Evolutionary conservation across 352 stramenopile species (phyloP).

Genomic region (Pythium rishiriense): DNA sequence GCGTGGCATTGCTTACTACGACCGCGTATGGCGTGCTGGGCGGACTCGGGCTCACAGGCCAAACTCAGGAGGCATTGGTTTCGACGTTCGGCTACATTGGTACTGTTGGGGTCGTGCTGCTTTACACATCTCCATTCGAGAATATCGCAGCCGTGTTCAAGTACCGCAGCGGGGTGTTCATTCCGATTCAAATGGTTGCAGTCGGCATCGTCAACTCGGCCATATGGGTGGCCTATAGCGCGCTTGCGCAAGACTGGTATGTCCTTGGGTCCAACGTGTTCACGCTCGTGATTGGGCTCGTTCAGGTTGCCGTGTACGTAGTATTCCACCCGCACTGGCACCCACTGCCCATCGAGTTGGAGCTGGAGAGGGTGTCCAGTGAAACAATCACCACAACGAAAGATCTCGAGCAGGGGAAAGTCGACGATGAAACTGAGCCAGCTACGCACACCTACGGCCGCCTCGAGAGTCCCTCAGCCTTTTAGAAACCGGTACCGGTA

Average conservation of each 20-base stretch:
- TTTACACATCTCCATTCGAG: slow-evolving; percentile 59
- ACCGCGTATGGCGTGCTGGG: slow-evolving; percentile 2
- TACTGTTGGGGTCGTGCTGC: slow-evolving; percentile 38
- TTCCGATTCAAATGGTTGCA: slow-evolving; percentile 54
- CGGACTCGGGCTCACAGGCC: too few relatives aligned
- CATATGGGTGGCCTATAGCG: slow-evolving; percentile 35
- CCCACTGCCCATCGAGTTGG: not conserved
- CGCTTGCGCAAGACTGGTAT: slow-evolving; percentile 30
- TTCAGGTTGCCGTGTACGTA: slow-evolving; percentile 39
- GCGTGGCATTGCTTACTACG: not conserved
- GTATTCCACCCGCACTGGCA: slow-evolving; percentile 44
- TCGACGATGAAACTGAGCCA: not conserved
- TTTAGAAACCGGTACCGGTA: not conserved
- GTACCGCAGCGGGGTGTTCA: slow-evolving; percentile 43
- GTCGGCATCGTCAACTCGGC: slow-evolving; percentile 45
- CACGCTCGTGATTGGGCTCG: slow-evolving; percentile 33
- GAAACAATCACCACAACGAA: not conserved
- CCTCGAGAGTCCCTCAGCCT: not conserved
- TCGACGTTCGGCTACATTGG: slow-evolving; percentile 35
- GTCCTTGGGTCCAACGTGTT: slow-evolving; percentile 46
- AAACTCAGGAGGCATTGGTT: too few relatives aligned
- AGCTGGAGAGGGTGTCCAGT: not conserved
- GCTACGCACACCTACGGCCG: not conserved
- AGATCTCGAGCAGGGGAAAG: not conserved
- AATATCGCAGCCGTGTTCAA: slow-evolving; percentile 47